Evolutionary conservation across 768 basidiomycete genomes (phyloP), one percentile per base, ranked within the genome.

Genomic region (Suillus sp.): DNA sequence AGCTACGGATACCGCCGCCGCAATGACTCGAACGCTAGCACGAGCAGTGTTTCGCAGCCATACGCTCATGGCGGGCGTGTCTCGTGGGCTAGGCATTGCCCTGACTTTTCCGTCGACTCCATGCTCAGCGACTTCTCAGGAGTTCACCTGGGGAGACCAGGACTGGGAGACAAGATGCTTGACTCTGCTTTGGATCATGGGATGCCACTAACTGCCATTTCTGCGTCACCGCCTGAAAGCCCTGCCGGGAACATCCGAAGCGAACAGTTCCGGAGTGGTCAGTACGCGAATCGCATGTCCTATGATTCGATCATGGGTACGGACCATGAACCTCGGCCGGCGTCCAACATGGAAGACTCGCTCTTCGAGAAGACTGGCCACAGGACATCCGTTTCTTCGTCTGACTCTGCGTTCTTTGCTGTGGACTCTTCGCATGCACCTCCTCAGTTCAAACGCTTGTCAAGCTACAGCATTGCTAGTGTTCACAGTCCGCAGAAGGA

Each of bases 91-190:
- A 81, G 79, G 35, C 87, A 89, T 64, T 80, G 78, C 4, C 81
- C 81, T 18, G 83, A 89, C 32, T 67, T 72, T 38, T 91, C 90
- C 0, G 71, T 82, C 1, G 91, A 93, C 65, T 93, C 91, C 0
- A 72, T 85, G 37, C 74, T 81, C 69, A 92, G 89, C 67, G 86
- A 90, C 53, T 84, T 83, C 65, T 87, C 89, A 11, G 79, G 75
- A 3, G 74, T 79, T 66, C 78, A 82, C n/a, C 73, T 90, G 0
- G 86, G 82, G 2, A 83, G 92, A 11, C 92, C 92, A 2, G 90
- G 87, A 3, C 72, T 93, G 4, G 92, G 92, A 1, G 92, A 94
- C 74, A 94, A 93, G 82, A 94, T 94, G 92, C 90, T 94, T 65
- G 87, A 90, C 42, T 86, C 80, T 37, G 82, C 76, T 14, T 72